These are phyloP conservation scores for Fusarium goolgardi DNA, from an alignment of 2,329 filamentous ascomycete genomes.

Conservation along the genomic window DNA sequence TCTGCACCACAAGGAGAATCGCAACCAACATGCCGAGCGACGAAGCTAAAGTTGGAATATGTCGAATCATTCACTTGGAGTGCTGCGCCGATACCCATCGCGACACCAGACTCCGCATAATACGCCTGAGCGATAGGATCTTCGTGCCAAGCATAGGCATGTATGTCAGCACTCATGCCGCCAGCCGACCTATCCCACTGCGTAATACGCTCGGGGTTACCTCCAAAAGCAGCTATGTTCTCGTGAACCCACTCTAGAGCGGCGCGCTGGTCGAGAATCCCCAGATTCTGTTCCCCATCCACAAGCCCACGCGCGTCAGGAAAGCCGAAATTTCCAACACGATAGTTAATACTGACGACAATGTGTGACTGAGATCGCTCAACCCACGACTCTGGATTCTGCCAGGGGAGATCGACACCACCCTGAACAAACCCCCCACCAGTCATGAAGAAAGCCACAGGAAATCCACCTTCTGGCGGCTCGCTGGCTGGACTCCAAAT, in stretches of 20 bases:
- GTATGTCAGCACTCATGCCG: background rate
- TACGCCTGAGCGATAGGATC: background rate
- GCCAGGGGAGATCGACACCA: background rate
- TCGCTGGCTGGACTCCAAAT: background rate
- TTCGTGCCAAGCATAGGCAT: background rate
- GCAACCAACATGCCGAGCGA: background rate
- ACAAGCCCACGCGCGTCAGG: background rate
- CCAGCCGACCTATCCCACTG: background rate
- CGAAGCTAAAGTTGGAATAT: background rate
- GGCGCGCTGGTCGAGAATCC: background rate
- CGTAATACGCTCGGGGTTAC: background rate
- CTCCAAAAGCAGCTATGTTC: background rate
- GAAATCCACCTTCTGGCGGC: background rate
- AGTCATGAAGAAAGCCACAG: background rate
- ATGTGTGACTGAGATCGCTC: background rate
- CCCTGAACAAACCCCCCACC: background rate
- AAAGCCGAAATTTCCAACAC: background rate
- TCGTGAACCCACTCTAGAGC: background rate
- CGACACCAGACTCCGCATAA: background rate
- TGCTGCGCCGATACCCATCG: background rate
- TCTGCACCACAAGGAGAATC: background rate
- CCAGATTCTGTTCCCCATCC: background rate
- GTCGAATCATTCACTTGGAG: background rate
- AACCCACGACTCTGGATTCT: background rate
- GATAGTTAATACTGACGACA: background rate